These are phyloP conservation scores for Tricholomella constricta DNA, from an alignment of 768 basidiomycete species.

Conservation along the genomic window DNA sequence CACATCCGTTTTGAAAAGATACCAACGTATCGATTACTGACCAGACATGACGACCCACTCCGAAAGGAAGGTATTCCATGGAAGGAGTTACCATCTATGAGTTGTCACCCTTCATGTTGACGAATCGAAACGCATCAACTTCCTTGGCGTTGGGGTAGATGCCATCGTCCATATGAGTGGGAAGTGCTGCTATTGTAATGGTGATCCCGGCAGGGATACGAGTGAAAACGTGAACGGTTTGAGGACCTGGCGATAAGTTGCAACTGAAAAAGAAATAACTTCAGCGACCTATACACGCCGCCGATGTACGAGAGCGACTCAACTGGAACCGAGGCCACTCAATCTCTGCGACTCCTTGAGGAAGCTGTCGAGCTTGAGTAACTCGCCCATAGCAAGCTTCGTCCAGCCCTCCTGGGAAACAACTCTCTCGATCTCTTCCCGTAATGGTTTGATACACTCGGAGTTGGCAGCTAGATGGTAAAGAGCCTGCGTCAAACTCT, in stretches of 20 bases:
- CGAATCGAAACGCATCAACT: conserved; percentile 45
- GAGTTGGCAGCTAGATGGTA: conserved; percentile 40
- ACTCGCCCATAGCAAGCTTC: conserved; percentile 21
- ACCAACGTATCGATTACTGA: not conserved
- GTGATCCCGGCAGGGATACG: conserved; percentile 37
- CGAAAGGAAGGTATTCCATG: conserved; percentile 10
- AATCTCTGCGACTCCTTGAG: conserved; percentile 40
- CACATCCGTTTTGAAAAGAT: too few relatives aligned
- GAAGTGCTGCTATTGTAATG: too few relatives aligned
- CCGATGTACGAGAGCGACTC: not conserved
- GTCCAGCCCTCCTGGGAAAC: conserved; percentile 35
- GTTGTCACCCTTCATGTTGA: conserved; percentile 25
- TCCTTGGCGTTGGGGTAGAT: conserved; percentile 14
- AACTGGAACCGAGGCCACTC: conserved; percentile 22
- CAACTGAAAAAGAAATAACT: too few relatives aligned
- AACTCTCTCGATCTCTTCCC: conserved; percentile 45
- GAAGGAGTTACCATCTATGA: conserved; percentile 13
- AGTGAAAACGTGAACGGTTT: conserved; percentile 45
- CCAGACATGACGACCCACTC: conserved; percentile 14
- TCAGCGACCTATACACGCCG: too few relatives aligned
- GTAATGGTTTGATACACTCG: conserved; percentile 32
- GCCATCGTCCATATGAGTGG: too few relatives aligned
- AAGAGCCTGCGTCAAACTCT: conserved; percentile 40
- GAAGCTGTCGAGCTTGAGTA: conserved; percentile 46
- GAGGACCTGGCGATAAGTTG: conserved; percentile 36